Percentiles rank a stretch among this genome's conserved stretches.
Evolutionary conservation across 495 filamentous ascomycete species (phyloP).

Genomic region (Trichocladium uniseriatum): DNA sequence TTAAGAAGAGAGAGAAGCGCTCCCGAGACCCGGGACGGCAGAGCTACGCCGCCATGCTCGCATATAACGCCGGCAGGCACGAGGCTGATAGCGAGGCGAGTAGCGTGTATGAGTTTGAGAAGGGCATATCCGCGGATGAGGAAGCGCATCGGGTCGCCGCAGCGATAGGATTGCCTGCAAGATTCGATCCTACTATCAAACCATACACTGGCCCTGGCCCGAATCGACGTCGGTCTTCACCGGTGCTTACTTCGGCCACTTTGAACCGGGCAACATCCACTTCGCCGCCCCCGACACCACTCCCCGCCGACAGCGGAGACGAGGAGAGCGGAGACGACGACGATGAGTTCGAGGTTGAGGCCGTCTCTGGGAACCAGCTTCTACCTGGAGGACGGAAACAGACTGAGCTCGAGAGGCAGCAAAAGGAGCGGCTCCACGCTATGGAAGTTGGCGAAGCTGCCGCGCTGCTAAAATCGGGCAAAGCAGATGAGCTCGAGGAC

Average conservation of each 20-base stretch:
- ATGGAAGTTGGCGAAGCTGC: constrained; percentile 49
- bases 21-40: constrained; percentile 66
- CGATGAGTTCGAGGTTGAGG: constrained; percentile 44
- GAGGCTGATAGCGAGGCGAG: constrained; percentile 41
- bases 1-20: constrained; percentile 87
- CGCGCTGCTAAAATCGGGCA: constrained; percentile 30
- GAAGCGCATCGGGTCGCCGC: constrained; percentile 64
- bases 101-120: constrained; percentile 40
- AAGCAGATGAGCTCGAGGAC: constrained; percentile 7
- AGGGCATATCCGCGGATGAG: constrained; percentile 42
- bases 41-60: constrained; percentile 72
- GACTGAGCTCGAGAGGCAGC: constrained; percentile 23
- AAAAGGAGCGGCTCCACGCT: constrained; percentile 43
- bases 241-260: constrained; percentile 17
- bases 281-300: constrained; percentile 14
- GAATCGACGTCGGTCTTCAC: constrained; percentile 23
- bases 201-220: constrained; percentile 22
- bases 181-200: constrained; percentile 47
- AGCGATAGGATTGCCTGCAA: constrained; percentile 55
- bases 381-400: constrained; percentile 12
- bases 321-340: constrained; percentile 39
- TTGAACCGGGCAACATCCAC: constrained; percentile 17
- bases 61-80: constrained; percentile 52
- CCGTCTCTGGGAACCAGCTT: constrained; percentile 29
- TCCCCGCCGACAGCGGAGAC: constrained; percentile 31